Evolutionary conservation across 306 rosid species (phyloP).

Genomic region (Pterocarpus macrocarpus): DNA sequence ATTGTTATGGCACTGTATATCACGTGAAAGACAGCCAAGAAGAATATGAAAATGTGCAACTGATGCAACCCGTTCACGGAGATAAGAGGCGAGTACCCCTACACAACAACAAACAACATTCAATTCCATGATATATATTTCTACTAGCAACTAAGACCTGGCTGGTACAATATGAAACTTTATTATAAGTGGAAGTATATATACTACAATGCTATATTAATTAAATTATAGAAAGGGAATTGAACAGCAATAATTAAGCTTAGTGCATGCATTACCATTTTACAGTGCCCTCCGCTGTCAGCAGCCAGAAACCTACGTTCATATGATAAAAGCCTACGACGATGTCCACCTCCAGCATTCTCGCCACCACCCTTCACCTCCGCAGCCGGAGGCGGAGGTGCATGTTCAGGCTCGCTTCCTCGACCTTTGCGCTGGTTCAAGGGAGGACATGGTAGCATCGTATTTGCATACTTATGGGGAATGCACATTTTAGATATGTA

Average conservation of each 20-base stretch:
- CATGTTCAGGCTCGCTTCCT: neutral
- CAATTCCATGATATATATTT: conserved; percentile 8
- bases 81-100: conserved; percentile 82
- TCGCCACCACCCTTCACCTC: neutral
- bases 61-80: conserved; percentile 84
- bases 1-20: conserved; percentile 82
- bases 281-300: conserved; percentile 39
- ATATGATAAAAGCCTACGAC: conserved; percentile 73
- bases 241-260: neutral
- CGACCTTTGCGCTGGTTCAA: neutral
- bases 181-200: no score
- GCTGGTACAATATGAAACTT: no score
- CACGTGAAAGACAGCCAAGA: conserved; percentile 90
- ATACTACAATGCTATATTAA: neutral
- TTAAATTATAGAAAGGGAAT: neutral
- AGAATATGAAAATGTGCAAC: conserved; percentile 92
- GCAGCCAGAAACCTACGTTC: conserved; percentile 69
- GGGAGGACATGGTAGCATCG: conserved; percentile 83
- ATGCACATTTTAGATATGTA: conserved; percentile 72
- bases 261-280: conserved; percentile 39
- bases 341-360: conserved; percentile 37
- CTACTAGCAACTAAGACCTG: no score
- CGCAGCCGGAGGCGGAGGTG: neutral
- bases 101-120: conserved; percentile 17
- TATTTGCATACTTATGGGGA: conserved; percentile 52